Evolutionary conservation across 352 stramenopile species (phyloP).

Genomic region (Phytophthora hybrid): DNA sequence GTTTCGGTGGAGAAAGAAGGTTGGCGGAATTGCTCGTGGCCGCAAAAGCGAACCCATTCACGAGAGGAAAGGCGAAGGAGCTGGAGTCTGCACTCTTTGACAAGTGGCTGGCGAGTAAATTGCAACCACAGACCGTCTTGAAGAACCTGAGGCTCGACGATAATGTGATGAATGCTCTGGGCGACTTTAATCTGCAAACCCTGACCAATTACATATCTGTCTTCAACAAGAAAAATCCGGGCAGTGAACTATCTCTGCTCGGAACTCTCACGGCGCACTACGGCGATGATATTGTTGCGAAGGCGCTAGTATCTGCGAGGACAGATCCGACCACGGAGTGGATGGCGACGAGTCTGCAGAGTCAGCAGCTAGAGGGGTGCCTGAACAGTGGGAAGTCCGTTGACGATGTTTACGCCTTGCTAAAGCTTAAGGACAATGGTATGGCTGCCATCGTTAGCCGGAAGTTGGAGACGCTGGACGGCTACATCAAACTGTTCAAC

Average conservation of each 20-base stretch:
- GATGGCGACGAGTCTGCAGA: background rate
- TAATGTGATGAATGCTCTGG: background rate
- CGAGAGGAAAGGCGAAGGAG: background rate
- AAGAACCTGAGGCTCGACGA: background rate
- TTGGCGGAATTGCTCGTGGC: background rate
- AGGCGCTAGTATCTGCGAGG: no score
- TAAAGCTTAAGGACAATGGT: background rate
- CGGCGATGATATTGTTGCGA: no score
- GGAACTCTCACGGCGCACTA: no score
- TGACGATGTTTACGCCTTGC: background rate
- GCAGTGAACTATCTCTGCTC: no score
- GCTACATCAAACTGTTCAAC: conserved; percentile 7
- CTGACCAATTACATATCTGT: background rate
- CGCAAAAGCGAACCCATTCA: background rate
- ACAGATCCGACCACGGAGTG: background rate
- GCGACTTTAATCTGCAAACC: background rate
- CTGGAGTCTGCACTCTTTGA: background rate
- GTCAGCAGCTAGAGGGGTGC: background rate
- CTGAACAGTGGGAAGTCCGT: conserved; percentile 1
- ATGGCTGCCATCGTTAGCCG: background rate
- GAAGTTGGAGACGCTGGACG: conserved; percentile 3
- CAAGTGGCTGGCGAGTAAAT: background rate
- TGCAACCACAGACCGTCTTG: background rate
- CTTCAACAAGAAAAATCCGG: no score
- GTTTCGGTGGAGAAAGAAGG: background rate